Percentiles rank a stretch among this genome's conserved stretches.
Evolutionary conservation across 306 rosid species (phyloP).

Genomic region (Oemleria cerasiformis): DNA sequence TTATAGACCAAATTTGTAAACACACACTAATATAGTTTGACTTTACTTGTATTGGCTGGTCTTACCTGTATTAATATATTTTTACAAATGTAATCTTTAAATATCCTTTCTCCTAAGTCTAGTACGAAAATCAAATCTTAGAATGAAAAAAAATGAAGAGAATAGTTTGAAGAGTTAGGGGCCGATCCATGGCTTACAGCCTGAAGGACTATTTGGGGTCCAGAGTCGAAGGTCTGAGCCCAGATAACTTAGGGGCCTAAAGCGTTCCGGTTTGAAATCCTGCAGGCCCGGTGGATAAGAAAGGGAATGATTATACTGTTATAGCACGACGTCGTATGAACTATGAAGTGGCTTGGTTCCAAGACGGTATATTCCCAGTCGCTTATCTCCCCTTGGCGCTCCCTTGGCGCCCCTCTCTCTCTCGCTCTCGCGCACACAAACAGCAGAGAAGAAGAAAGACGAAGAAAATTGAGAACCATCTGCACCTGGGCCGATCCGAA

Average conservation of each 20-base stretch:
- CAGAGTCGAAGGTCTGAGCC: not conserved
- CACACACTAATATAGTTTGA: too few relatives aligned
- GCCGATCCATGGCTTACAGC: not conserved
- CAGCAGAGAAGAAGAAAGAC: not conserved
- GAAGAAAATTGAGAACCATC: not conserved
- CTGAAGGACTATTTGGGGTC: not conserved
- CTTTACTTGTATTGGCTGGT: too few relatives aligned
- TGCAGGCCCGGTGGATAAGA: too few relatives aligned
- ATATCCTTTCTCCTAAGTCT: too few relatives aligned
- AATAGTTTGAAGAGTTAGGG: too few relatives aligned
- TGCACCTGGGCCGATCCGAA: not conserved
- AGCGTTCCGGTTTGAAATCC: not conserved
- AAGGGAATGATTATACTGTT: not conserved
- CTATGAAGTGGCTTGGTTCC: not conserved
- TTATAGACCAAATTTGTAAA: too few relatives aligned
- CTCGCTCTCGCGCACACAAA: not conserved
- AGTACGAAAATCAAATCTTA: too few relatives aligned
- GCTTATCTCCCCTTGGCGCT: constrained; percentile 7
- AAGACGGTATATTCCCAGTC: not conserved
- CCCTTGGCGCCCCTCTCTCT: constrained; percentile 5
- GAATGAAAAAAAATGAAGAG: too few relatives aligned
- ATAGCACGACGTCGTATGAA: not conserved
- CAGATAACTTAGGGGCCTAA: not conserved
- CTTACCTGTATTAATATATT: too few relatives aligned
- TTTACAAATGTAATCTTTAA: too few relatives aligned